These are phyloP conservation scores for Pholiota conissans DNA, from an alignment of 768 basidiomycete genomes.

Conservation along the genomic window DNA sequence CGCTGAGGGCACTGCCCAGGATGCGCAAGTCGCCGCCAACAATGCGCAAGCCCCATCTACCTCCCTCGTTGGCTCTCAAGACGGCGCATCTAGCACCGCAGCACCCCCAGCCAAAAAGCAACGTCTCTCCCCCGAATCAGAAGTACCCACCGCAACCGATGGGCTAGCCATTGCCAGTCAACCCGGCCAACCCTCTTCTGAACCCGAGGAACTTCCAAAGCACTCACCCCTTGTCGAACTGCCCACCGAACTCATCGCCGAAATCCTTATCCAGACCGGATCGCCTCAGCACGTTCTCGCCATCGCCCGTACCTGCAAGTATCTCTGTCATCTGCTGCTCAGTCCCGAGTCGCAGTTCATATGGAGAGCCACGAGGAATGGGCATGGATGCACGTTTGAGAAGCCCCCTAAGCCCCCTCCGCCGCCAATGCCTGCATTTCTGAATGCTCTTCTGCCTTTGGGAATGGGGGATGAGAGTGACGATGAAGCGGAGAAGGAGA, in stretches of 20 bases:
- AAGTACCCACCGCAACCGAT: neutral
- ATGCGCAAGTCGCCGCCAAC: too few species aligned
- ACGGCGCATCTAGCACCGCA: neutral
- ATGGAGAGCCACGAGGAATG: constrained; percentile 54
- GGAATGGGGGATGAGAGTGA: too few species aligned
- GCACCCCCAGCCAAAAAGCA: neutral
- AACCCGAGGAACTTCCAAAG: neutral
- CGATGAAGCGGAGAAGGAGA: neutral
- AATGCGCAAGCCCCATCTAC: too few species aligned
- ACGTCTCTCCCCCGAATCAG: neutral
- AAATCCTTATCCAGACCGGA: constrained; percentile 52
- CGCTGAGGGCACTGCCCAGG: too few species aligned
- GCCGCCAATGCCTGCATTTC: neutral
- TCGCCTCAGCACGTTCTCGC: constrained; percentile 61
- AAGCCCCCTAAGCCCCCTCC: too few species aligned
- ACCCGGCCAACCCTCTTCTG: neutral
- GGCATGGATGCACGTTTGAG: constrained; percentile 9
- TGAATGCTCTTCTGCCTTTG: too few species aligned
- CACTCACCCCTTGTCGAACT: constrained; percentile 25
- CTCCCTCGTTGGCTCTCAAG: neutral
- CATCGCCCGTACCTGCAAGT: constrained; percentile 57
- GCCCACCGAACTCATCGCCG: constrained; percentile 65
- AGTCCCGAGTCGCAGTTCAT: constrained; percentile 48
- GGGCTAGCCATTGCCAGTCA: neutral
- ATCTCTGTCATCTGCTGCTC: constrained; percentile 49